Evolutionary conservation across 2,329 filamentous ascomycete genomes (phyloP), one percentile per base, ranked within the genome.

Genomic region (Trichoderma gracile): DNA sequence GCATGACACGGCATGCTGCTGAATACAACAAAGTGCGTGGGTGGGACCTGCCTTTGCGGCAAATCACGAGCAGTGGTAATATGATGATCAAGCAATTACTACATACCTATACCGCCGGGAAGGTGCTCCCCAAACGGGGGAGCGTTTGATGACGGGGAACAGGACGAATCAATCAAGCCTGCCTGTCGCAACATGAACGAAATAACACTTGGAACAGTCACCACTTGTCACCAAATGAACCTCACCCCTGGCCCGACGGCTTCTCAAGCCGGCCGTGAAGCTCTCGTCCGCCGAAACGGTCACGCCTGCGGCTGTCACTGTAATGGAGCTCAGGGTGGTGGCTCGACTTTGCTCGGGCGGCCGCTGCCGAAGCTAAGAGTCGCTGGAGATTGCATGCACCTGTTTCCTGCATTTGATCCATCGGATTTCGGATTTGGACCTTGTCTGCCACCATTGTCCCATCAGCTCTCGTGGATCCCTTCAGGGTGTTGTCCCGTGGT

Each of bases 351-450:
- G 17, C 17, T 23, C 49, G n/a, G 49, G 49, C 49, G 49, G 49
- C 49, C 49, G 47, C 47, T 52, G 27, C 49, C 49, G 49, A 52
- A 52, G 33, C 49, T 27, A 52, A 27, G 49, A 14, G 19, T 52
- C 30, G 49, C 15, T 52, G 49, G 49, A 52, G 49, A 52, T 52
- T 52, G n/a, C 27, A 52, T 52, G n/a, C 49, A 52, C 49, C 17
- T 19, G 14, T n/a, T n/a, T 27, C 25, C 23, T 50, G n/a, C 23
- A 52, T n/a, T 30, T 33, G 25, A 33, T 33, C 17, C 47, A 30
- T 30, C 27, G 33, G 33, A 38, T 14, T 38, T 38, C 33, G 33
- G 33, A 38, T 38, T 19, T 15, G 49, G 19, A 52, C 14, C n/a
- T 19, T 19, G 17, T 45, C n/a, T 30, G 27, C 49, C 6, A n/a